A percentile compares a stretch with the other conserved stretches of the same genome.
Conservation (phyloP, 1,139 yeast genomes). For the Zhuliangozyma parablackwelliae region DNA sequence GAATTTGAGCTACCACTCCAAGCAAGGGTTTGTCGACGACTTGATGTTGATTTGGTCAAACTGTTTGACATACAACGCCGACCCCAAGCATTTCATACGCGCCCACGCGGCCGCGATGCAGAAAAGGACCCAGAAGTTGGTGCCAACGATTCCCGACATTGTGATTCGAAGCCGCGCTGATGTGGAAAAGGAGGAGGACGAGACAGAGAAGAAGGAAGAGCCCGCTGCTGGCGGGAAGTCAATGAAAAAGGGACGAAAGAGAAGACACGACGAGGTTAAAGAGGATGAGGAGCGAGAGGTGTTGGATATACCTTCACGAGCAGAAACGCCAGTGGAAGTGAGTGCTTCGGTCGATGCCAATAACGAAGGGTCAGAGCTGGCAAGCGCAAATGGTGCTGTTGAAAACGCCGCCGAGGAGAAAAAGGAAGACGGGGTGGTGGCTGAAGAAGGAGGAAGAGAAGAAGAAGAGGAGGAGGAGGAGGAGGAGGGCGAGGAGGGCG, state of each 20-base stretch:
- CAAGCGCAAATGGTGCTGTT: no score
- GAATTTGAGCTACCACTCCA: conserved; percentile 72
- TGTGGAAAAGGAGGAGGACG: conserved; percentile 71
- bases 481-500: conserved; percentile 3
- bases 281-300: conserved; percentile 15
- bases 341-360: not conserved
- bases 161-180: conserved; percentile 76
- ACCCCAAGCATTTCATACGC: conserved; percentile 87
- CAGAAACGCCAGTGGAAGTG: conserved; percentile 10
- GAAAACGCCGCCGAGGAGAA: no score
- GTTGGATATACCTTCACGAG: conserved; percentile 7
- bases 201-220: conserved; percentile 33
- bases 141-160: conserved; percentile 87
- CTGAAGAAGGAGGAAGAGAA: no score
- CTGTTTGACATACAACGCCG: conserved; percentile 89
- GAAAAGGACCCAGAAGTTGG: conserved; percentile 69
- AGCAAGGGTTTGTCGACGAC: conserved; percentile 87
- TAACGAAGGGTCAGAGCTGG: not conserved
- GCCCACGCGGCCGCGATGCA: conserved; percentile 97
- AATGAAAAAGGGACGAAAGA: conserved; percentile 40
- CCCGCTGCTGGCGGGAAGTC: conserved; percentile 35
- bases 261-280: conserved; percentile 35
- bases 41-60: conserved; percentile 93
- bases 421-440: no score
- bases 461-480: conserved; percentile 26